These are phyloP conservation scores for Neurospora sp. DNA, from an alignment of 495 filamentous ascomycete species.

Conservation along the genomic window DNA sequence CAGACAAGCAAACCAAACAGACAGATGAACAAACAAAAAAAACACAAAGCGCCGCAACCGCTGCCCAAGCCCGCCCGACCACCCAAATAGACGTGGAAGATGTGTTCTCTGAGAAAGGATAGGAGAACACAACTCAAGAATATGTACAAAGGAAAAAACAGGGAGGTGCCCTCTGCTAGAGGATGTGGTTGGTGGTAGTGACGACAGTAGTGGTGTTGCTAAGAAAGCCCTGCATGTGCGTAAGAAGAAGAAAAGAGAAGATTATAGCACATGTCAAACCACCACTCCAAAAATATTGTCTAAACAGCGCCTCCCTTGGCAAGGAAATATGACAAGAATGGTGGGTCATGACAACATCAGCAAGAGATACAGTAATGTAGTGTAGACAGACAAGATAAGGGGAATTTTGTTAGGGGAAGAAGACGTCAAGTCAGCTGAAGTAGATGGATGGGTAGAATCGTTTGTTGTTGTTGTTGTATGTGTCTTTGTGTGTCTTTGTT, in stretches of 20 bases:
- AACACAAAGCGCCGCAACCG: not conserved
- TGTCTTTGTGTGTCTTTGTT: not conserved
- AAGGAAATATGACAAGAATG: not conserved
- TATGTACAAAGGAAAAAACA: not conserved
- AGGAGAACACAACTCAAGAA: not conserved
- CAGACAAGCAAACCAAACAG: not conserved
- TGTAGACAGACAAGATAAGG: not conserved
- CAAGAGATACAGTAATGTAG: not conserved
- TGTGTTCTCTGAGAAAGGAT: not conserved
- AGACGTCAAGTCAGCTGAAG: not conserved
- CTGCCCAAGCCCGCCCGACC: not conserved
- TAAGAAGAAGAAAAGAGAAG: not conserved
- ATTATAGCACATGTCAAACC: not conserved
- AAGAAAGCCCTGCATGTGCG: not conserved
- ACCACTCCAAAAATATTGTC: not conserved
- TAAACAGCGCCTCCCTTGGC: not conserved
- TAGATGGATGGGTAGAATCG: not conserved
- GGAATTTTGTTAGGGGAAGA: not conserved
- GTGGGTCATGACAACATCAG: constrained; percentile 3
- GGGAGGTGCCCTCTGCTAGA: not conserved
- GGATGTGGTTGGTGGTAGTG: not conserved
- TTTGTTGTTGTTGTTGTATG: not conserved
- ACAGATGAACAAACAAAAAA: not conserved
- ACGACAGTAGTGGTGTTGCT: not conserved
- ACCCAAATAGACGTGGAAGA: not conserved